Percentiles rank a stretch among this genome's conserved stretches.
phyloP scores from a whole-genome alignment of 2,329 filamentous ascomycete species.

The Camillea tinctor region DNA sequence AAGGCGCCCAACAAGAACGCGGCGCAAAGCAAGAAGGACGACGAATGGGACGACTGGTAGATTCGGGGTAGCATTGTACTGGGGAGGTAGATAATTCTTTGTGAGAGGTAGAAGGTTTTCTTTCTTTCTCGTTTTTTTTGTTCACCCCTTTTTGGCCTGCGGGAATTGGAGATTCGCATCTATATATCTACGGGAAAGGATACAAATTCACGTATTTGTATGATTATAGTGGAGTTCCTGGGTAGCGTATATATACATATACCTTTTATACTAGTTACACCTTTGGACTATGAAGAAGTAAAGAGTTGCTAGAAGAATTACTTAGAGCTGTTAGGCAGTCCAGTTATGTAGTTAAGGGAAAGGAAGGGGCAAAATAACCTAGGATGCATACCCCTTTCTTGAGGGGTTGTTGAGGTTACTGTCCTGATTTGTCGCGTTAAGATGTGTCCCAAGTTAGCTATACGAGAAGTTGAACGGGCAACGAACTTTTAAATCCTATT shows the following conservation, averaged over 20 bases:
- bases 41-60: constrained; percentile 66
- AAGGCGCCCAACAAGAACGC: constrained; percentile 43
- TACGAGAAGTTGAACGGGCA: no score
- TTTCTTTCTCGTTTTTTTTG: background rate
- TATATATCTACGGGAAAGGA: background rate
- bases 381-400: no score
- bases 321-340: no score
- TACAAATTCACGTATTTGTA: background rate
- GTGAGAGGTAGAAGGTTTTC: background rate
- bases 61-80: constrained; percentile 17
- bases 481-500: no score
- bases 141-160: background rate
- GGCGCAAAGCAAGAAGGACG: constrained; percentile 44
- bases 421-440: no score
- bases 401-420: no score
- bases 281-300: background rate
- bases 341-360: no score
- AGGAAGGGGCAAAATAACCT: no score
- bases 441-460: no score
- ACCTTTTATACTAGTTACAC: constrained; percentile 3
- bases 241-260: constrained; percentile 11
- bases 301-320: background rate
- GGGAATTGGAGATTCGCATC: background rate
- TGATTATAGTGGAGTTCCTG: constrained; percentile 1
- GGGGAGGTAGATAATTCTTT: constrained; percentile 2